Conservation (phyloP, 2,329 filamentous ascomycete species). For the Xylaria sp. region DNA sequence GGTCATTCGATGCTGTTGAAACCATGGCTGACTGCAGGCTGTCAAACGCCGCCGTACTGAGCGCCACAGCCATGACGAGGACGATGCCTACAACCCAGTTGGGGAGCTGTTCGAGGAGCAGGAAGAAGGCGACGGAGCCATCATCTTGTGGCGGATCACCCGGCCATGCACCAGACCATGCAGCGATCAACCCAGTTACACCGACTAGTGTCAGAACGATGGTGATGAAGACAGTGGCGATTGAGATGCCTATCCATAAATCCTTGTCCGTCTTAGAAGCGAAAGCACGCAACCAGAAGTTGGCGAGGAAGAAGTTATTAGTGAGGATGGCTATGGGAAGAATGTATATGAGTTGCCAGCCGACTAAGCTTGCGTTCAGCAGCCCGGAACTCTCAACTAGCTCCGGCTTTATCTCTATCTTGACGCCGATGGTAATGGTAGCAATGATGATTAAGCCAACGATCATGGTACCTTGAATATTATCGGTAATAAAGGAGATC, state of each 20-base stretch:
- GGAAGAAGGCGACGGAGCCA: conserved; percentile 78
- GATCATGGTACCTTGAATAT: conserved; percentile 83
- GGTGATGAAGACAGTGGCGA: conserved; percentile 72
- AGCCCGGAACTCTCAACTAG: conserved; percentile 76
- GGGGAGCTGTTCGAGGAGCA: conserved; percentile 76
- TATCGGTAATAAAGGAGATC: conserved; percentile 86
- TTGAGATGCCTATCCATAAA: conserved; percentile 76
- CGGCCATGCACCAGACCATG: conserved; percentile 79
- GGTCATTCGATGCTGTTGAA: conserved; percentile 83
- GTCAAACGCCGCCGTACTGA: conserved; percentile 83
- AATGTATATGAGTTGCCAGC: conserved; percentile 89
- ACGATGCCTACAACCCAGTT: conserved; percentile 85
- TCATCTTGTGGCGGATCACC: conserved; percentile 67
- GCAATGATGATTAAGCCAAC: conserved; percentile 78
- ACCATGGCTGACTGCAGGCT: conserved; percentile 85
- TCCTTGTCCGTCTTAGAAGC: conserved; percentile 82
- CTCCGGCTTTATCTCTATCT: conserved; percentile 75
- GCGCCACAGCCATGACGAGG: conserved; percentile 80
- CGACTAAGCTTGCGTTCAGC: conserved; percentile 74
- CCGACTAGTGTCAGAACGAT: conserved; percentile 79
- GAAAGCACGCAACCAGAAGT: conserved; percentile 86
- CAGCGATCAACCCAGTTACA: conserved; percentile 76
- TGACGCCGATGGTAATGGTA: conserved; percentile 79
- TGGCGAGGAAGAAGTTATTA: conserved; percentile 87
- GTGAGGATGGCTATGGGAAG: conserved; percentile 82